Evolutionary conservation across 208 protist genomes (phyloP).

Genomic region (Entamoeba moshkovskii): DNA sequence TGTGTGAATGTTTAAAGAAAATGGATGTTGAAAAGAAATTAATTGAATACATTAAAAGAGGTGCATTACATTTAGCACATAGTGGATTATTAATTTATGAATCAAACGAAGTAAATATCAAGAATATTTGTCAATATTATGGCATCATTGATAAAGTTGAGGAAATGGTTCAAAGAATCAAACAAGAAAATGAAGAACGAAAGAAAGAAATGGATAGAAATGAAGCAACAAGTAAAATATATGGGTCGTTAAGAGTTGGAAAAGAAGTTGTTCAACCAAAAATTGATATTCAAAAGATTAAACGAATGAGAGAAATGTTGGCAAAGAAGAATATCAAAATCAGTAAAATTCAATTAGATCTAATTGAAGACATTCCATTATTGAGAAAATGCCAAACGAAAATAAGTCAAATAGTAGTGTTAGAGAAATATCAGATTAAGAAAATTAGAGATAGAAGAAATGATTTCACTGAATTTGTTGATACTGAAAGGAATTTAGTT

Average conservation of each 20-base stretch:
- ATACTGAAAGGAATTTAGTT: background rate
- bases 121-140: background rate
- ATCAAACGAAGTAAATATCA: background rate
- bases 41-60: background rate
- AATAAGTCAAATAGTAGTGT: background rate
- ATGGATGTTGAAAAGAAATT: background rate
- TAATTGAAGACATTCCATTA: background rate
- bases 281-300: background rate
- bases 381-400: background rate
- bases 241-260: background rate
- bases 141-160: background rate
- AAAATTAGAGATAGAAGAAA: background rate
- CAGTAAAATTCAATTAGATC: background rate
- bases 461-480: background rate
- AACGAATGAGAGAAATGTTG: background rate
- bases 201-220: background rate
- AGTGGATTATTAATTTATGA: background rate
- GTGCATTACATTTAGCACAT: background rate
- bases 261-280: background rate
- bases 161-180: background rate
- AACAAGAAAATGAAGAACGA: background rate
- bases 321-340: background rate
- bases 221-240: background rate
- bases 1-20: background rate
- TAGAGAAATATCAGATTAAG: background rate